These are phyloP conservation scores for Bromus sterilis DNA, from an alignment of 176 grass and related monocot genomes.

Conservation along the genomic window DNA sequence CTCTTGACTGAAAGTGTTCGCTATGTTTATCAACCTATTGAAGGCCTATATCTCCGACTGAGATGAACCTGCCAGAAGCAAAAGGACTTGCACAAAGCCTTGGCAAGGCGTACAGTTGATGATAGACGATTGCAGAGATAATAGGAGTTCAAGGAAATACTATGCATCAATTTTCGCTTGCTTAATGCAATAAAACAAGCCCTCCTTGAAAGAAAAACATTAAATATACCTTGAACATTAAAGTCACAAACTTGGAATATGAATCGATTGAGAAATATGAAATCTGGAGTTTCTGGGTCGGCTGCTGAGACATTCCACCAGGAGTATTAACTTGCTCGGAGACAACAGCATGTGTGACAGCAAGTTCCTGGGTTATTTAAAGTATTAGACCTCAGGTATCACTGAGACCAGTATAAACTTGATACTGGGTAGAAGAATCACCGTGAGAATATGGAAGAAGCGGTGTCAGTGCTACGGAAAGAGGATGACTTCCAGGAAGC, in stretches of 20 bases:
- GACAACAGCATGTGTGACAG: constrained; percentile 50
- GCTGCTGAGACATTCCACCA: constrained; percentile 39
- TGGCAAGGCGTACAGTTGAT: background rate
- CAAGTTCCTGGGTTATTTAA: constrained; percentile 54
- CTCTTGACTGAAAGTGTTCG: background rate
- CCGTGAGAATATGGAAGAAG: constrained; percentile 66
- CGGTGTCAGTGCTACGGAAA: too few species aligned
- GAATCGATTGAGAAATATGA: constrained; percentile 87
- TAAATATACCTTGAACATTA: constrained; percentile 74
- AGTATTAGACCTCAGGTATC: constrained; percentile 13
- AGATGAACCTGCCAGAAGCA: background rate
- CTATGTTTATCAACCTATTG: background rate
- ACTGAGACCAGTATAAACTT: constrained; percentile 10
- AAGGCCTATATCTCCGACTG: background rate
- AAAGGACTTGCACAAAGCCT: background rate
- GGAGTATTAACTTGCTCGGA: constrained; percentile 52
- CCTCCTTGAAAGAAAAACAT: background rate
- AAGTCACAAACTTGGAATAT: constrained; percentile 70
- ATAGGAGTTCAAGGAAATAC: background rate
- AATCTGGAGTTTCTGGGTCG: constrained; percentile 43
- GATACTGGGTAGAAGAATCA: constrained; percentile 23
- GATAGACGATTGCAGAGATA: background rate
- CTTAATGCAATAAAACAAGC: background rate
- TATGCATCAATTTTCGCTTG: background rate
- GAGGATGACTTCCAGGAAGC: too few species aligned